phyloP scores from a whole-genome alignment of 495 filamentous ascomycete species.

The Hyaloscypha variabilis region DNA sequence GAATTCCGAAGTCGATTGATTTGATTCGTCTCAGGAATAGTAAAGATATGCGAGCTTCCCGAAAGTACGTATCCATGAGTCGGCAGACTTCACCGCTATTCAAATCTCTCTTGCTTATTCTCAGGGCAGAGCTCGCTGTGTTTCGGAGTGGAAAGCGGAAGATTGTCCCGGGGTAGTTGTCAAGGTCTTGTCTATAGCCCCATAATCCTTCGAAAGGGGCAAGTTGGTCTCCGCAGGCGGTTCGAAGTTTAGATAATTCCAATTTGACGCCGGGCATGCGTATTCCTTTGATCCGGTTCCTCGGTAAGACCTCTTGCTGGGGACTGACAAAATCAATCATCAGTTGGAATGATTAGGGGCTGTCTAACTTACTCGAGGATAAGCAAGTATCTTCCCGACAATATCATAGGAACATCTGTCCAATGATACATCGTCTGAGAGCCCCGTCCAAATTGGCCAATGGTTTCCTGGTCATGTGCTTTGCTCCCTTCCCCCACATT shows the following conservation, averaged over 20 bases:
- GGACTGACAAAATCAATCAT: slow-evolving; percentile 27
- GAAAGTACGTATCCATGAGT: slow-evolving; percentile 34
- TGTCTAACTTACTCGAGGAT: slow-evolving; percentile 38
- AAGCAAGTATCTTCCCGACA: slow-evolving; percentile 40
- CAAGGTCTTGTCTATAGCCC: slow-evolving; percentile 29
- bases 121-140: slow-evolving; percentile 18
- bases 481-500: slow-evolving; percentile 47
- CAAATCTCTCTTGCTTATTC: slow-evolving; percentile 18
- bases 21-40: slow-evolving; percentile 36
- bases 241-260: slow-evolving; percentile 24
- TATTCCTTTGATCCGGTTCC: slow-evolving; percentile 28
- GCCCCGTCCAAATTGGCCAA: slow-evolving; percentile 46
- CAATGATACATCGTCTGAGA: slow-evolving; percentile 50
- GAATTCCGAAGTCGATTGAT: slow-evolving; percentile 30
- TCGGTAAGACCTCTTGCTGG: slow-evolving; percentile 32
- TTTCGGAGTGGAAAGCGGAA: slow-evolving; percentile 42
- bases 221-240: slow-evolving; percentile 37
- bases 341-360: too few relatives aligned
- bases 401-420: slow-evolving; percentile 44
- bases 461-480: slow-evolving; percentile 33
- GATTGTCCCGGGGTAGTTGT: slow-evolving; percentile 42
- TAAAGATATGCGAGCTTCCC: slow-evolving; percentile 34
- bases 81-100: not conserved
- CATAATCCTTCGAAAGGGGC: slow-evolving; percentile 42
- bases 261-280: slow-evolving; percentile 29